Conservation (phyloP, 2,329 filamentous ascomycete genomes). For the Aspergillus japonicus region DNA sequence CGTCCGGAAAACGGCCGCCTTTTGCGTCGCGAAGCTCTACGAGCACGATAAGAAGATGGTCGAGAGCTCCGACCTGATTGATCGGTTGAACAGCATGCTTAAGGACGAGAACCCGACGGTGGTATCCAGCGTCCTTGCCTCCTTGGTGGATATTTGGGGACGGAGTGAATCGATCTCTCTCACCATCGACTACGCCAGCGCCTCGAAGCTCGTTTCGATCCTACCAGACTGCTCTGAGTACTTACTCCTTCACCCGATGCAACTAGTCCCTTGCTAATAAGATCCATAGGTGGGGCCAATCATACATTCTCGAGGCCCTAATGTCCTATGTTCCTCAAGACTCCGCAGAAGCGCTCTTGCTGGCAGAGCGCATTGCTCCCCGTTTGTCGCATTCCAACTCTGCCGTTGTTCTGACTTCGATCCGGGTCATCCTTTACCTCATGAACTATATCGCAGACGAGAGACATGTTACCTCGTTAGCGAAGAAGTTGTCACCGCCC, state of each 20-base stretch:
- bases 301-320: conserved; percentile 93
- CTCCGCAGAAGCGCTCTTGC: conserved; percentile 76
- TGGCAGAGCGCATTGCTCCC: conserved; percentile 93
- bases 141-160: conserved; percentile 97
- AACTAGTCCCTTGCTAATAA: conserved; percentile 12
- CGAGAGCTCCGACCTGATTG: conserved; percentile 87
- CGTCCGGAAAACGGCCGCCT: conserved; percentile 94
- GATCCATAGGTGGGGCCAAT: conserved; percentile 82
- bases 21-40: conserved; percentile 95
- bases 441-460: conserved; percentile 98
- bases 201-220: conserved; percentile 97
- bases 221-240: conserved; percentile 96
- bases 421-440: conserved; percentile 91
- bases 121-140: conserved; percentile 86
- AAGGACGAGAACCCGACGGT: conserved; percentile 97
- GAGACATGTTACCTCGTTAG: conserved; percentile 81
- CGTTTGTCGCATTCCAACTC: conserved; percentile 96
- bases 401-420: conserved; percentile 91
- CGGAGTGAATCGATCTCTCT: conserved; percentile 95
- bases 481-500: conserved; percentile 89
- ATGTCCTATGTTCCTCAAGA: conserved; percentile 98
- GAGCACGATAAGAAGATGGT: conserved; percentile 91
- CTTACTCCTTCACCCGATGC: conserved; percentile 36
- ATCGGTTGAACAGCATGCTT: conserved; percentile 82
- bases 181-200: conserved; percentile 95